Evolutionary conservation across 1,284 basidiomycete species (phyloP), one percentile per base, ranked within the genome.

Genomic region (Ustilago loliicola): DNA sequence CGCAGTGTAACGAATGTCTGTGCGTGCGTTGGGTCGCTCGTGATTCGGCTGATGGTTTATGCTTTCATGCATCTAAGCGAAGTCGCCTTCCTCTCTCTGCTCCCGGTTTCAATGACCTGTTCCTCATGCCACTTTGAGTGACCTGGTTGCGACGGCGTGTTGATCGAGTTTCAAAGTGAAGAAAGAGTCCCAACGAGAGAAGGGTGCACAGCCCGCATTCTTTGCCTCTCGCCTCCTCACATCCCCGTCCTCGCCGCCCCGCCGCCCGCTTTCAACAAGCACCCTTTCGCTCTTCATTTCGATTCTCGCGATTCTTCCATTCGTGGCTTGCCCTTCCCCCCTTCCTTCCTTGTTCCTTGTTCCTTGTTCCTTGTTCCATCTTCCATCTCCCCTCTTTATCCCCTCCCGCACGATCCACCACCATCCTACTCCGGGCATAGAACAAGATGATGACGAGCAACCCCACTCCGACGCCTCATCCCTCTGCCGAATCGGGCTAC

Each of bases 371-470:
- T n/a, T n/a, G n/a, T n/a, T n/a, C n/a, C n/a, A n/a, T n/a, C 34
- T 23, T n/a, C 45, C 54, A 25, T 54, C 32, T 36, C 11, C 21
- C 19, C 21, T 54, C n/a, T n/a, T n/a, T n/a, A 5, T 29, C n/a
- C 19, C 25, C 15, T 42, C 40, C 4, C 5, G n/a, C n/a, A n/a
- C n/a, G n/a, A n/a, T n/a, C n/a, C n/a, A n/a, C n/a, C n/a, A n/a
- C n/a, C n/a, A n/a, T n/a, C n/a, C n/a, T n/a, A n/a, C n/a, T n/a
- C n/a, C n/a, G n/a, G n/a, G n/a, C n/a, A n/a, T n/a, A n/a, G n/a
- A n/a, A n/a, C 50, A 72, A 56, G 53, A 73, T 65, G 62, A 74
- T 69, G 66, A 54, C 66, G 17, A 40, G 50, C 21, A 66, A 63
- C 54, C 42, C 56, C 38, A 27, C 61, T 10, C 1, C 34, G 6